Base-by-base conservation (phyloP, 805 yeast species). In the Danielozyma ontarioensis region DNA sequence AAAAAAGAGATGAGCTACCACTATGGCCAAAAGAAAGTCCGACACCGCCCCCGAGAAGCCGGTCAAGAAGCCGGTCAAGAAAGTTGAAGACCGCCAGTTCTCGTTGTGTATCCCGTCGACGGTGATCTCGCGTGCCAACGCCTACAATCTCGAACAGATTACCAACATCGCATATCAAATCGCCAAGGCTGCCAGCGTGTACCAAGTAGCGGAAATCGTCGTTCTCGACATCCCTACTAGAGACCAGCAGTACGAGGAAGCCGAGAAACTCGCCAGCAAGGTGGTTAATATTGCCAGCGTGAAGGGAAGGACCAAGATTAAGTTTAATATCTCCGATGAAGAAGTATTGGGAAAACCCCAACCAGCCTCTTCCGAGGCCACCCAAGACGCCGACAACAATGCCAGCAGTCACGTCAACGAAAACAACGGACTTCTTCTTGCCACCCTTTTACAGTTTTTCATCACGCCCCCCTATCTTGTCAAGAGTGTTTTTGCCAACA, bases 381-480 rank as follows among this genome's bases (percentile, higher is more conserved):
- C 28, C 4, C 18, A 28, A 17, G 30, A 6, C 13, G 10, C 17
- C 10, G n/a, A n/a, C n/a, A n/a, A n/a, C n/a, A n/a, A n/a, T n/a
- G 28, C 41, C 45, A 19, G 25, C 29, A 19, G 14, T 24, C 30
- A 18, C 8, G 27, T 16, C 30, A 39, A 30, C 28, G 44, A 47
- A 17, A 35, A 51, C 37, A 64, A 66, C 24, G 60, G 80, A 0
- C 56, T 79, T 51, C 49, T 79, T 5, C 68, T 86, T 34, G 88
- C 90, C 1, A 65, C 80, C 1, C 63, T 88, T 25, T 60, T 88
- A 36, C 95, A 86, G 51, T 87, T 64, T 51, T 85, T 85, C 49
- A 77, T 87, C 12, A 87, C 96, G 0, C 96, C 96, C 1, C 83
- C 86, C 31, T 85, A 88, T 50, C 64, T 88, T 27, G 73, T 79